These are phyloP conservation scores for Phytopythium boreale DNA, from an alignment of 352 stramenopile species.

Conservation along the genomic window DNA sequence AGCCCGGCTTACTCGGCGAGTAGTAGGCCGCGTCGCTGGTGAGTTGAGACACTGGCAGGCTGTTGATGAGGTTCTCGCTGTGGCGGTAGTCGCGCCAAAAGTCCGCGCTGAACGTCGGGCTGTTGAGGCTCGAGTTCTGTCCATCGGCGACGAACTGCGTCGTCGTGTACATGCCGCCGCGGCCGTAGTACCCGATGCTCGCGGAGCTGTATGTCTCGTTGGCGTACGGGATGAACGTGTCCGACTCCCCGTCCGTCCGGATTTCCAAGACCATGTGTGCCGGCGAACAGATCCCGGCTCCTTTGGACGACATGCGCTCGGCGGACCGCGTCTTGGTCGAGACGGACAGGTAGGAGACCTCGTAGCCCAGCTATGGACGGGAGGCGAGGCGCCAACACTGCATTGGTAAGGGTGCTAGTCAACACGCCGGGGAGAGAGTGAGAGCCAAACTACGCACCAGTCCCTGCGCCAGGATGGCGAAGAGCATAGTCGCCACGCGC, in stretches of 20 bases:
- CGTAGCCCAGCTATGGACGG: slow-evolving; percentile 30
- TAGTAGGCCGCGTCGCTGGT: slow-evolving; percentile 22
- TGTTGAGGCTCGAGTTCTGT: slow-evolving; percentile 12
- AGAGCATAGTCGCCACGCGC: slow-evolving; percentile 30
- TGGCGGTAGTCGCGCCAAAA: slow-evolving; percentile 50
- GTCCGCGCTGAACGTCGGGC: slow-evolving; percentile 29
- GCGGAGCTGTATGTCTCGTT: slow-evolving; percentile 37
- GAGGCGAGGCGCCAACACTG: background rate
- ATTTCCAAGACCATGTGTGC: slow-evolving; percentile 31
- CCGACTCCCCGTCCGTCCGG: slow-evolving; percentile 8
- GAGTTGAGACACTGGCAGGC: slow-evolving; percentile 19
- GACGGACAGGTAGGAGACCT: slow-evolving; percentile 33
- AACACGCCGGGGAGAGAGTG: background rate
- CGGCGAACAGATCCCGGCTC: slow-evolving; percentile 20
- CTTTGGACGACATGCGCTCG: slow-evolving; percentile 42
- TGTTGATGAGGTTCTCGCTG: slow-evolving; percentile 24
- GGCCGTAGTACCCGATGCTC: slow-evolving; percentile 36
- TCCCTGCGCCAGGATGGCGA: slow-evolving; percentile 47
- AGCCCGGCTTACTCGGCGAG: slow-evolving; percentile 17
- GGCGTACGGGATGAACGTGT: slow-evolving; percentile 11
- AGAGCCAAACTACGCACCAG: slow-evolving; percentile 18
- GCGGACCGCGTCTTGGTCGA: slow-evolving; percentile 13
- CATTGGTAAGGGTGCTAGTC: background rate
- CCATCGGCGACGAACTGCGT: slow-evolving; percentile 30
- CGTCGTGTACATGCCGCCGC: slow-evolving; percentile 38